These are phyloP conservation scores for Lepraria neglecta DNA, from an alignment of 495 filamentous ascomycete genomes.

Conservation along the genomic window DNA sequence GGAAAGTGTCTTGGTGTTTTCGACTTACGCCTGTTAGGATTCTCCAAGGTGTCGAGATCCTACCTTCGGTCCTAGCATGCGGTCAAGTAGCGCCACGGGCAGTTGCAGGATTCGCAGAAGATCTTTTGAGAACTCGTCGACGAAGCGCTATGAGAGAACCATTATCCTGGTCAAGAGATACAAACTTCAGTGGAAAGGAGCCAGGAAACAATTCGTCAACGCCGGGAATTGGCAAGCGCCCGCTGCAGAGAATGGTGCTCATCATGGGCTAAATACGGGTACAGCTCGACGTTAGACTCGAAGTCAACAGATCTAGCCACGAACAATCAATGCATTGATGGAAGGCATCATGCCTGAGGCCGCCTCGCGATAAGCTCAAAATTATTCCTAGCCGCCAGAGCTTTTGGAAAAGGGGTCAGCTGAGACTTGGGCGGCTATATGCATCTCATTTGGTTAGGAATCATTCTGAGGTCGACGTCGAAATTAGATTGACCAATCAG, in stretches of 20 bases:
- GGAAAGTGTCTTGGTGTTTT: background rate
- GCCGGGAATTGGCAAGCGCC: background rate
- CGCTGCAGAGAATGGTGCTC: background rate
- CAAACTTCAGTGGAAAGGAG: background rate
- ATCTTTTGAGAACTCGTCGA: background rate
- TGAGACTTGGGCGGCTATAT: background rate
- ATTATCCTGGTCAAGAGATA: background rate
- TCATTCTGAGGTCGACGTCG: background rate
- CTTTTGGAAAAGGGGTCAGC: background rate
- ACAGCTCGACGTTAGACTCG: no score
- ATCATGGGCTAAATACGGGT: no score
- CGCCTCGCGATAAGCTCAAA: background rate
- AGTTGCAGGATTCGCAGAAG: background rate
- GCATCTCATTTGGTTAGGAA: background rate
- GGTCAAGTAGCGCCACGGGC: slow-evolving; percentile 8
- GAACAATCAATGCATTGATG: background rate
- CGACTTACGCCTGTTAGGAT: background rate
- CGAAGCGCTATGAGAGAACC: background rate
- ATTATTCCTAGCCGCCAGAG: background rate
- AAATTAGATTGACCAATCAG: background rate
- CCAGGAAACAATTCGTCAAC: background rate
- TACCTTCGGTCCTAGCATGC: background rate
- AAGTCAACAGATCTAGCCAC: background rate
- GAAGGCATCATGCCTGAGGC: background rate
- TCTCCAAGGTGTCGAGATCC: background rate